Evolutionary conservation across 1,139 yeast genomes (phyloP).

Genomic region (Lodderomyces theae): DNA sequence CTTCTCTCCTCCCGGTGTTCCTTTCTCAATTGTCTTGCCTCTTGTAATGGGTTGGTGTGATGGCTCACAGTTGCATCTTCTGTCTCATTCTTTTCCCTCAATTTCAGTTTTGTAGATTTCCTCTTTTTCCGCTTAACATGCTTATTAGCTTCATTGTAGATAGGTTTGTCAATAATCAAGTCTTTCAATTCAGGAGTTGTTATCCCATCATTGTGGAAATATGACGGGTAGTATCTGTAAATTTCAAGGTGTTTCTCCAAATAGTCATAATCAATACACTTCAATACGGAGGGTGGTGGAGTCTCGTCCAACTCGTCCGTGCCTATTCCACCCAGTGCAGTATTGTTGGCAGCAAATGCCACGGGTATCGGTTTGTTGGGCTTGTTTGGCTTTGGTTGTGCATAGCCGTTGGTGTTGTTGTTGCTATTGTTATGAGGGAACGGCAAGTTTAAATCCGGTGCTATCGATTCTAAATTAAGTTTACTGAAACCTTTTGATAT

Average conservation of each 20-base stretch:
- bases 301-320: not conserved
- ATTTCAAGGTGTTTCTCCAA: slow-evolving; percentile 35
- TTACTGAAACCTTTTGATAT: slow-evolving; percentile 8
- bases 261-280: slow-evolving; percentile 34
- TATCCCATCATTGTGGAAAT: slow-evolving; percentile 38
- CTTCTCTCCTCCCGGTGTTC: slow-evolving; percentile 13
- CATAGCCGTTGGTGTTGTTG: too few relatives aligned
- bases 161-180: slow-evolving; percentile 40
- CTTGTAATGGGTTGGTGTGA: slow-evolving; percentile 7
- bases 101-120: not conserved
- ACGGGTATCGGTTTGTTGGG: slow-evolving; percentile 1
- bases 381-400: slow-evolving; percentile 1
- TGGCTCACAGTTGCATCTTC: too few relatives aligned
- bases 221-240: slow-evolving; percentile 40
- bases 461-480: slow-evolving; percentile 6
- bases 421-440: not conserved
- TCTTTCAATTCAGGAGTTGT: slow-evolving; percentile 38
- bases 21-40: slow-evolving; percentile 10
- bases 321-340: not conserved
- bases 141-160: slow-evolving; percentile 40
- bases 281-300: slow-evolving; percentile 13
- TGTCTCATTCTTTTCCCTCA: too few relatives aligned
- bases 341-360: not conserved
- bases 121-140: slow-evolving; percentile 22
- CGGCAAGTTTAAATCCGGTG: slow-evolving; percentile 5